These are phyloP conservation scores for Morella rubra DNA, from an alignment of 306 rosid species.

Conservation along the genomic window DNA sequence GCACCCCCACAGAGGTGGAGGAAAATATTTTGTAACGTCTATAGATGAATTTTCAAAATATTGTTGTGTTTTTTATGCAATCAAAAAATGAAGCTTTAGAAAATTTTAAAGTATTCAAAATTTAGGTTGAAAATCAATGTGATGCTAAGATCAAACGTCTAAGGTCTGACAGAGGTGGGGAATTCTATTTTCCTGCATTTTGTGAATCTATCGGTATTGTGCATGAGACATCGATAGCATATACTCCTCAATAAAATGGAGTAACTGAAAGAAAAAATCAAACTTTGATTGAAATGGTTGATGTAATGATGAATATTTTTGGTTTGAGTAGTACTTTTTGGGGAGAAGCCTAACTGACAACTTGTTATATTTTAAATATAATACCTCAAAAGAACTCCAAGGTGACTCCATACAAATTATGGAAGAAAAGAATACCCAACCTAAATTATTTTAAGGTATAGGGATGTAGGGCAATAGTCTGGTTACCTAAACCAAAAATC, in stretches of 20 bases:
- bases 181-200: not conserved
- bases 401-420: not conserved
- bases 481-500: slow-evolving; percentile 10
- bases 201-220: not conserved
- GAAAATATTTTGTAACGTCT: not conserved
- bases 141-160: not conserved
- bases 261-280: not conserved
- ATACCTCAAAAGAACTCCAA: not conserved
- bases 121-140: not conserved
- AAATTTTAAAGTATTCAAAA: not conserved
- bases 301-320: not conserved
- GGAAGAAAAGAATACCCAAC: not conserved
- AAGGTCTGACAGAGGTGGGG: not conserved
- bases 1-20: not conserved
- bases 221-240: not conserved
- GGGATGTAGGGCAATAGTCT: not conserved
- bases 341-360: not conserved
- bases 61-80: not conserved
- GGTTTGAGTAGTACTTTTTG: not conserved
- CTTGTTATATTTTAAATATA: not conserved
- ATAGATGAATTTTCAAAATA: not conserved
- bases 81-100: not conserved
- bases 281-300: not conserved
- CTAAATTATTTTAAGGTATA: not conserved
- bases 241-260: not conserved